phyloP scores from a whole-genome alignment of 768 basidiomycete genomes.

The Rhizopogon rudus region DNA sequence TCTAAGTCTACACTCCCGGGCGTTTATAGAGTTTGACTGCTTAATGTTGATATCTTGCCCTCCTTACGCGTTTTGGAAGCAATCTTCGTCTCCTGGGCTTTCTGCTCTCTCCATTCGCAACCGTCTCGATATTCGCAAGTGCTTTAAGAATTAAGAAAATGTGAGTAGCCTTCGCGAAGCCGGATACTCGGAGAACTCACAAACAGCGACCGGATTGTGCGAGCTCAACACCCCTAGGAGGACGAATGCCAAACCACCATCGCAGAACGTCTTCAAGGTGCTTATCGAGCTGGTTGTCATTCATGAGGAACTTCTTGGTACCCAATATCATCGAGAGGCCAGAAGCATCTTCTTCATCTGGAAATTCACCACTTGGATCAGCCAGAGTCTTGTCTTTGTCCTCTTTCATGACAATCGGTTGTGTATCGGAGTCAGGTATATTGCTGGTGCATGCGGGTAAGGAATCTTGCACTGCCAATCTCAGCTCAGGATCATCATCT shows the following conservation, averaged over 20 bases:
- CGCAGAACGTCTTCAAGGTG: slow-evolving; percentile 51
- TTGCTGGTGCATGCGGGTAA: slow-evolving; percentile 1
- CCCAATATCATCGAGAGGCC: slow-evolving; percentile 52
- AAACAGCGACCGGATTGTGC: slow-evolving; percentile 58
- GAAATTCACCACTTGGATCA: background rate
- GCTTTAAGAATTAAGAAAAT: slow-evolving; percentile 24
- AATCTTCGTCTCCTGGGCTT: slow-evolving; percentile 34
- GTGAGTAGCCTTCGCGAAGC: background rate
- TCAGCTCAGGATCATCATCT: slow-evolving; percentile 19
- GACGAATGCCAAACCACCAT: slow-evolving; percentile 75
- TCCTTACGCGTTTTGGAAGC: background rate
- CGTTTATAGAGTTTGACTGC: background rate
- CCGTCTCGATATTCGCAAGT: slow-evolving; percentile 69
- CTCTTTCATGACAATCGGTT: background rate
- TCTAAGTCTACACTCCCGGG: background rate
- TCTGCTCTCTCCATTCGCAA: slow-evolving; percentile 73
- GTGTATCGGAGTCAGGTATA: background rate
- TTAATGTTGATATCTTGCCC: background rate
- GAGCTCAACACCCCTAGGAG: slow-evolving; percentile 64
- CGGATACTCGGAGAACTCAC: slow-evolving; percentile 35
- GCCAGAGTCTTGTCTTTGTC: background rate
- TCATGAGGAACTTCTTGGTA: slow-evolving; percentile 50
- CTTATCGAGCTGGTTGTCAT: slow-evolving; percentile 45
- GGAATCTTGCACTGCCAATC: slow-evolving; percentile 26
- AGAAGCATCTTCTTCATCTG: background rate